Evolutionary conservation across 2,329 filamentous ascomycete species (phyloP).

Genomic region (Rachicladosporium sp.): DNA sequence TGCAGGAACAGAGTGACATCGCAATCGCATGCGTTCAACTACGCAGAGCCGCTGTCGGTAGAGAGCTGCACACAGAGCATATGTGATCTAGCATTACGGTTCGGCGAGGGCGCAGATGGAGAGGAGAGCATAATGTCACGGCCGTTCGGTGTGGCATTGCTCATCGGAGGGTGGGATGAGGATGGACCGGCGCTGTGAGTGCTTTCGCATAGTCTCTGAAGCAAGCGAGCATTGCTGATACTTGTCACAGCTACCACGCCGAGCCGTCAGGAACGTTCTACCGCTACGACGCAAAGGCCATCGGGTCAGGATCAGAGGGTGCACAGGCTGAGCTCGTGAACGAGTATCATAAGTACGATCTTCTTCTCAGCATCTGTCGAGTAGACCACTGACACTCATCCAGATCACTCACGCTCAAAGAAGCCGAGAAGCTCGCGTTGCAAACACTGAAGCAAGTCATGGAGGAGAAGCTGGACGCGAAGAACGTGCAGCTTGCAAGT

Average conservation of each 20-base stretch:
- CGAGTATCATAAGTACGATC: conserved; percentile 71
- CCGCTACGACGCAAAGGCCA: conserved; percentile 97
- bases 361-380: not conserved
- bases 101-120: conserved; percentile 92
- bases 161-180: conserved; percentile 96
- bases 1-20: conserved; percentile 55
- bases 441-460: conserved; percentile 99
- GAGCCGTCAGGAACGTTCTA: conserved; percentile 98
- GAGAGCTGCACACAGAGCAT: conserved; percentile 99
- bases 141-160: conserved; percentile 88
- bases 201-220: not conserved
- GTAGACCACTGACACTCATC: no score
- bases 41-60: conserved; percentile 84
- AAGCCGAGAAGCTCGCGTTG: conserved; percentile 88
- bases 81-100: conserved; percentile 89
- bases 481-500: conserved; percentile 96
- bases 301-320: conserved; percentile 92
- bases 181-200: conserved; percentile 77
- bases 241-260: conserved; percentile 62
- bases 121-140: conserved; percentile 92
- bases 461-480: conserved; percentile 98
- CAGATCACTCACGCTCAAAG: conserved; percentile 68
- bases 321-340: conserved; percentile 97
- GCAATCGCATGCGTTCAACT: conserved; percentile 96
- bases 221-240: not conserved